Conservation (phyloP, 495 filamentous ascomycete species). For the Beverwykella pulmonaria region DNA sequence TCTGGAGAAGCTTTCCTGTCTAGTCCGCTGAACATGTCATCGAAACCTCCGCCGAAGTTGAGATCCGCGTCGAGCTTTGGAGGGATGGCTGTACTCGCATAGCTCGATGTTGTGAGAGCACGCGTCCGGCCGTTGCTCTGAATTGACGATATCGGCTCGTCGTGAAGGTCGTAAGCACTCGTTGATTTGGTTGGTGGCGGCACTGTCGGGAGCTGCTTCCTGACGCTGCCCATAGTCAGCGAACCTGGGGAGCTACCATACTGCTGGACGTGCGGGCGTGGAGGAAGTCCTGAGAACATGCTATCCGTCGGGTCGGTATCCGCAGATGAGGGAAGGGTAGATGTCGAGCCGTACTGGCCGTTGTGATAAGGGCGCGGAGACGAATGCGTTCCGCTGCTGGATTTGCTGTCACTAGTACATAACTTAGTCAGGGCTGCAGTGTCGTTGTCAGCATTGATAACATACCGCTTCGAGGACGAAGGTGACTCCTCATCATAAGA, state of each 20-base stretch:
- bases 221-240: background rate
- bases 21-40: constrained; percentile 42
- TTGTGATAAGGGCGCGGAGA: constrained; percentile 27
- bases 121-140: constrained; percentile 11
- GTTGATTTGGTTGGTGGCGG: constrained; percentile 10
- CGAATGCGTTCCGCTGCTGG: constrained; percentile 33
- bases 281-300: constrained; percentile 27
- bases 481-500: constrained; percentile 37
- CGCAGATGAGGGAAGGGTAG: constrained; percentile 37
- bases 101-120: constrained; percentile 45
- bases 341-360: constrained; percentile 28
- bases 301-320: constrained; percentile 34
- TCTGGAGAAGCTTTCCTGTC: constrained; percentile 31
- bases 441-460: background rate
- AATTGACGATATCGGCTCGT: background rate
- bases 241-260: constrained; percentile 18
- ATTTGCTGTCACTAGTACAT: constrained; percentile 35
- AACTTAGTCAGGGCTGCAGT: constrained; percentile 14
- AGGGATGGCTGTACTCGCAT: constrained; percentile 48
- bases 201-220: constrained; percentile 17
- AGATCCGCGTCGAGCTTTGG: constrained; percentile 41
- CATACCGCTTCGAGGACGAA: constrained; percentile 33
- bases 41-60: constrained; percentile 37
- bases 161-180: background rate
- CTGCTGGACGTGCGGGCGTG: constrained; percentile 12